phyloP scores from a whole-genome alignment of 768 basidiomycete species.

The Boletus sensibilis region DNA sequence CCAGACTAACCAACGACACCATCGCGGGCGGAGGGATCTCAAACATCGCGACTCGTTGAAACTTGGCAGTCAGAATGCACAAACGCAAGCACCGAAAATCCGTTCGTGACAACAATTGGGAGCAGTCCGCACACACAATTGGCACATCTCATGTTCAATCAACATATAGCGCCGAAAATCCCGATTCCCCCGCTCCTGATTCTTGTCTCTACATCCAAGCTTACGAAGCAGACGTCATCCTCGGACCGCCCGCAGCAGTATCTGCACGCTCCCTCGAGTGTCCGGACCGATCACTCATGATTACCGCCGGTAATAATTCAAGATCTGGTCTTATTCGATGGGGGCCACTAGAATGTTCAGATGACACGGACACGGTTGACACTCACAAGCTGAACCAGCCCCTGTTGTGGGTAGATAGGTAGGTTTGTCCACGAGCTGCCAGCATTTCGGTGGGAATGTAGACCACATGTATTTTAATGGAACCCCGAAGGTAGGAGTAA shows the following conservation, averaged over 20 bases:
- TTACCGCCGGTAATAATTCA: constrained; percentile 5
- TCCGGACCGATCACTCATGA: constrained; percentile 6
- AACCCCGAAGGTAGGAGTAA: constrained; percentile 10
- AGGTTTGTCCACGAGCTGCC: constrained; percentile 39
- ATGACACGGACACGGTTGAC: constrained; percentile 2
- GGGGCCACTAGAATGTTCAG: constrained; percentile 20
- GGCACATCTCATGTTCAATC: constrained; percentile 1
- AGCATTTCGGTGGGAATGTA: constrained; percentile 5
- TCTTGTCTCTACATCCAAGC: constrained; percentile 57
- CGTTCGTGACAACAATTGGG: constrained; percentile 11
- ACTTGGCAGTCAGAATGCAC: constrained; percentile 14
- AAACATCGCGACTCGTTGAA: not conserved
- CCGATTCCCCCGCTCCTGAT: constrained; percentile 15
- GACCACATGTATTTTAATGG: constrained; percentile 6
- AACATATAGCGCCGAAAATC: not conserved
- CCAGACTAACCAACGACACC: not conserved
- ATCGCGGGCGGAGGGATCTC: not conserved
- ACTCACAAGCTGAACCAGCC: not conserved
- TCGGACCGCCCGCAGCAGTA: constrained; percentile 43
- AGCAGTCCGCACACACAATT: not conserved
- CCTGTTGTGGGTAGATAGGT: constrained; percentile 81
- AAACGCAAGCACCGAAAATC: constrained; percentile 28
- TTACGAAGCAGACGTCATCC: constrained; percentile 69
- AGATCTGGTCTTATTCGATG: constrained; percentile 39
- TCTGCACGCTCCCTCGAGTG: constrained; percentile 38